Evolutionary conservation across 139 green algal genomes (phyloP), one percentile per base, ranked within the genome.

Genomic region (Microglena sp.): DNA sequence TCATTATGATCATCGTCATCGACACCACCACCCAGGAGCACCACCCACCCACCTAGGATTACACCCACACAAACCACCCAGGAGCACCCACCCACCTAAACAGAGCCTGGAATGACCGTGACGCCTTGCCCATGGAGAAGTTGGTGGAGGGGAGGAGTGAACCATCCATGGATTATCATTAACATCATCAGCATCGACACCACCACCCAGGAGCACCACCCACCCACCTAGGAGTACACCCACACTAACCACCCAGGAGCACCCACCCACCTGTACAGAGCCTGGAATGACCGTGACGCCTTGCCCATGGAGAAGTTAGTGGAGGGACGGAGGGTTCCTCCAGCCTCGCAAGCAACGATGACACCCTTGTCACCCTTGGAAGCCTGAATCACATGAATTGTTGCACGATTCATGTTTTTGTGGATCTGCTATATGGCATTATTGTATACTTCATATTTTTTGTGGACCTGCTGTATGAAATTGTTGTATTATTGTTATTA

Each of bases 281-380:
- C 72, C 46, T 80, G 71, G 45, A 84, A 63, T 22, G 73, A 80
- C 45, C 77, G 66, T 24, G 69, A 78, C 8, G 73, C 46, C 60
- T 84, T 84, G 70, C 77, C 77, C 27, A 66, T 40, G 18, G 71
- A 55, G 60, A 84, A 84, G 73, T 80, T 80, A 45, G 45, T 53
- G 31, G 43, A 65, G 44, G 70, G 70, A 45, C 66, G 74, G 34
- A 84, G 68, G 2, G 69, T 78, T 24, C 77, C 77, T 58, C 77
- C 77, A 31, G 77, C 72, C 66, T 84, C 77, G 32, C 73, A 83
- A 28, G 60, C 18, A 0, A 62, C 69, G 43, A 82, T 74, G 43
- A 78, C 56, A 34, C 65, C 64, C 46, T 66, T 66, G 57, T 34
- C 61, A 56, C 56, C 68, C 26, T 26, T 28, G 2, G 45, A 35